These are phyloP conservation scores for Ananas comosus DNA, from an alignment of 176 grass and related monocot genomes.

Conservation along the genomic window DNA sequence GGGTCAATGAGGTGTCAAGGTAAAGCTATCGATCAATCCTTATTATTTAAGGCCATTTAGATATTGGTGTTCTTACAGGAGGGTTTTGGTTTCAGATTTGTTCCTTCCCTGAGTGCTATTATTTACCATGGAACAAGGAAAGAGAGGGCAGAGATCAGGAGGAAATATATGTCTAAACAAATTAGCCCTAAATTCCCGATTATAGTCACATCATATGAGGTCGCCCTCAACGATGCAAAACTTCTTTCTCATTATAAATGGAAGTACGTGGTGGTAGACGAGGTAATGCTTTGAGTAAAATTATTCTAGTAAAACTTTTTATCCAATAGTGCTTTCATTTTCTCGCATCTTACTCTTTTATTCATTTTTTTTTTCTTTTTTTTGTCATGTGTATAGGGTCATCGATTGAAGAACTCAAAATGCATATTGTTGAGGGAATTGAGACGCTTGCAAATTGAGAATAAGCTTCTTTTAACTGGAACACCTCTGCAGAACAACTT, in stretches of 20 bases:
- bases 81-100: conserved; percentile 53
- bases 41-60: neutral
- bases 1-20: conserved; percentile 82
- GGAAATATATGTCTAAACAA: conserved; percentile 63
- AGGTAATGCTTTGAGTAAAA: conserved; percentile 32
- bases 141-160: conserved; percentile 60
- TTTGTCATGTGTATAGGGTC: conserved; percentile 45
- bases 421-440: conserved; percentile 70
- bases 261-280: conserved; percentile 93
- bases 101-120: conserved; percentile 57
- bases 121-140: conserved; percentile 79
- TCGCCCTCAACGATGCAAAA: conserved; percentile 68
- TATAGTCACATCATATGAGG: conserved; percentile 79
- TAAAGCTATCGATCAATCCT: conserved; percentile 22
- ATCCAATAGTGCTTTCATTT: conserved; percentile 4
- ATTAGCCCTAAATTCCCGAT: conserved; percentile 58
- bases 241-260: conserved; percentile 66
- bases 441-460: conserved; percentile 76
- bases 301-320: neutral
- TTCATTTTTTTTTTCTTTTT: neutral
- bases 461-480: conserved; percentile 94
- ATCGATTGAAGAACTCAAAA: conserved; percentile 90
- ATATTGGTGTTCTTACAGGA: conserved; percentile 16
- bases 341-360: conserved; percentile 1
- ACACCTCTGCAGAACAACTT: conserved; percentile 98